Evolutionary conservation across 208 protist genomes (phyloP).

Genomic region (Angomonas ambiguus): DNA sequence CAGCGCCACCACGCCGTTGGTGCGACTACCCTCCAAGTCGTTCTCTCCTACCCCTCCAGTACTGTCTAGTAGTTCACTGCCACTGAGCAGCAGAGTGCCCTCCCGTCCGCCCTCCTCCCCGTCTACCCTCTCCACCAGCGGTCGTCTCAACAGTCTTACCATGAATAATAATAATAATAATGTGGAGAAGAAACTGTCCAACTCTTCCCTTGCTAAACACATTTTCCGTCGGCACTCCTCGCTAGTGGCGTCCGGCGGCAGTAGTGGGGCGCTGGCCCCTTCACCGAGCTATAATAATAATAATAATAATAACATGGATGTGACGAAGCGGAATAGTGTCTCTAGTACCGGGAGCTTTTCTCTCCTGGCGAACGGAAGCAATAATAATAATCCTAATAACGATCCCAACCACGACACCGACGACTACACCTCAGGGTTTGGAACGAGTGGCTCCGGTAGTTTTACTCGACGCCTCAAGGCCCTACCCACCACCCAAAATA

Average conservation of each 20-base stretch:
- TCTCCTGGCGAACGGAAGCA: no score
- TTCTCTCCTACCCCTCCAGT: not conserved
- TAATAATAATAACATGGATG: not conserved
- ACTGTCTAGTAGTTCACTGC: not conserved
- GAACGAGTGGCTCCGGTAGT: not conserved
- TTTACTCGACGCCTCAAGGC: not conserved
- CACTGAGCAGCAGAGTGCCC: not conserved
- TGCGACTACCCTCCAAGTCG: not conserved
- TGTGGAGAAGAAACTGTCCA: not conserved
- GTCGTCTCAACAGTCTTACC: not conserved
- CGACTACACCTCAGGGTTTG: not conserved
- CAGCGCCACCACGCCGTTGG: not conserved
- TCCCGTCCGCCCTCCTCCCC: not conserved
- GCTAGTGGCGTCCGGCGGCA: not conserved
- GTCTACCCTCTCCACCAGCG: not conserved
- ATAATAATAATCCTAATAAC: no score
- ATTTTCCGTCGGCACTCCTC: slow-evolving; percentile 3
- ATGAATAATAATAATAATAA: no score
- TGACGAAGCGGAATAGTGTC: not conserved
- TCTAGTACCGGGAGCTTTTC: not conserved
- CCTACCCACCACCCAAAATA: not conserved
- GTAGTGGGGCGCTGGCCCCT: no score
- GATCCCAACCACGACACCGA: not conserved
- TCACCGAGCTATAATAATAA: not conserved
- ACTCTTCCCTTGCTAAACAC: slow-evolving; percentile 2